phyloP scores from a whole-genome alignment of 2,329 filamentous ascomycete species.

The Anisogramma anomala region DNA sequence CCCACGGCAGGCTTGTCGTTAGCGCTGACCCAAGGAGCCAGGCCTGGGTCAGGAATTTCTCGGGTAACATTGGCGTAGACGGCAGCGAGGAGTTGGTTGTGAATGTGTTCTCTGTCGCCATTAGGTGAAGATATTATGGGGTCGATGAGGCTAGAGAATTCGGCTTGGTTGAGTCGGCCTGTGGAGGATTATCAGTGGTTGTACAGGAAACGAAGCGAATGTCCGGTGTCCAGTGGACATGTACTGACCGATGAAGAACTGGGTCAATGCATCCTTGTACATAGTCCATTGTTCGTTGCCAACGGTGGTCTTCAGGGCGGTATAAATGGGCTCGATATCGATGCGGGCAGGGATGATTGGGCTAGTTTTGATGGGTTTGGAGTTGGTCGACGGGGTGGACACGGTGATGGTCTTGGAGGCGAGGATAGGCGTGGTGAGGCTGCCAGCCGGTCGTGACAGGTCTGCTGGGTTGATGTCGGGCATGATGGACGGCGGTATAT shows the following conservation, averaged over 20 bases:
- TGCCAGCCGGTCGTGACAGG: constrained; percentile 48
- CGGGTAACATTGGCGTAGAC: constrained; percentile 59
- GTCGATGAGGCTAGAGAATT: constrained; percentile 48
- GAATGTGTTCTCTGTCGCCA: constrained; percentile 50
- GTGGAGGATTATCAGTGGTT: constrained; percentile 16
- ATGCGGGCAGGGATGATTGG: constrained; percentile 55
- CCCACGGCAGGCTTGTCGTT: constrained; percentile 53
- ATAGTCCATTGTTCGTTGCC: constrained; percentile 49
- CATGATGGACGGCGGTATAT: constrained; percentile 41
- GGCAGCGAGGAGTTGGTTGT: constrained; percentile 56
- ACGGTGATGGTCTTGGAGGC: constrained; percentile 46
- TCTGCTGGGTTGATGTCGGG: constrained; percentile 62
- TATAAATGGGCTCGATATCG: constrained; percentile 55
- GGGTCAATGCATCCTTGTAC: constrained; percentile 52
- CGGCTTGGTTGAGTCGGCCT: constrained; percentile 53
- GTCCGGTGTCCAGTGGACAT: neutral
- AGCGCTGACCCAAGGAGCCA: constrained; percentile 60
- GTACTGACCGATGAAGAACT: constrained; percentile 51
- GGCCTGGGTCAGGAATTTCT: constrained; percentile 55
- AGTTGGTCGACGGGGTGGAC: constrained; percentile 32
- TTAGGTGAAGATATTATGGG: constrained; percentile 45
- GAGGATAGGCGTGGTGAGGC: constrained; percentile 47
- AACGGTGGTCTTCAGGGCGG: constrained; percentile 47
- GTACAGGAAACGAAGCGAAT: neutral
- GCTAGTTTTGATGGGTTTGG: constrained; percentile 46